A percentile compares a stretch with the other conserved stretches of the same genome.
These are phyloP conservation scores for Malus sylvestris DNA, from an alignment of 306 rosid genomes.

Conservation along the genomic window DNA sequence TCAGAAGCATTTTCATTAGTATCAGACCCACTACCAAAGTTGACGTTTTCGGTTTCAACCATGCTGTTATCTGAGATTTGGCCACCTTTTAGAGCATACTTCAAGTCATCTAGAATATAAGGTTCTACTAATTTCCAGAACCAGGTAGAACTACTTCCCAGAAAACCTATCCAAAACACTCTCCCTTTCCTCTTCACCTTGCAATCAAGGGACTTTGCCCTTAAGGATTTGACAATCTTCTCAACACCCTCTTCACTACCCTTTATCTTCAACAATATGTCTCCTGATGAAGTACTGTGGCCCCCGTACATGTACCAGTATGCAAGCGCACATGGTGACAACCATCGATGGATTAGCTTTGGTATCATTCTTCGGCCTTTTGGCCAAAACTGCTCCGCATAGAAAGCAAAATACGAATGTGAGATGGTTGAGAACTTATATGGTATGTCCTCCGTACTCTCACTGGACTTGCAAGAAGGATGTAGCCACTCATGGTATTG, in stretches of 20 bases:
- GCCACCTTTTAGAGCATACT: constrained; percentile 29
- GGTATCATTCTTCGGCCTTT: constrained; percentile 60
- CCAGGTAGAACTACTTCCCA: constrained; percentile 58
- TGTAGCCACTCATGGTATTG: constrained; percentile 85
- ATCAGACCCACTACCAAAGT: constrained; percentile 52
- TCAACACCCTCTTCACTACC: constrained; percentile 72
- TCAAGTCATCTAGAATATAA: constrained; percentile 47
- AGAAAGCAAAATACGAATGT: constrained; percentile 70
- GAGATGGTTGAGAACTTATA: constrained; percentile 52
- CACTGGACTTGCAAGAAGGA: constrained; percentile 57
- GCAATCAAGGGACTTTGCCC: constrained; percentile 63
- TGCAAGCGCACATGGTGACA: constrained; percentile 84
- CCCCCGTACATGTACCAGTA: constrained; percentile 97
- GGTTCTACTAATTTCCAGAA: constrained; percentile 86
- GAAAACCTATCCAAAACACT: constrained; percentile 77
- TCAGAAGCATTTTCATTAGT: constrained; percentile 34
- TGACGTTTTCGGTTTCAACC: constrained; percentile 28
- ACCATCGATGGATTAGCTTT: constrained; percentile 80
- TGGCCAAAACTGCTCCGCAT: constrained; percentile 89
- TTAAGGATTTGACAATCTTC: constrained; percentile 56
- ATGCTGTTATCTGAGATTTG: constrained; percentile 20
- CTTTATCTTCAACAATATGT: constrained; percentile 63
- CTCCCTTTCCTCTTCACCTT: constrained; percentile 76
- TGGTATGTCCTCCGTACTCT: constrained; percentile 45
- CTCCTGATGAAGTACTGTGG: constrained; percentile 54